These are phyloP conservation scores for Epichloe scottii DNA, from an alignment of 2,329 filamentous ascomycete species.

Conservation along the genomic window DNA sequence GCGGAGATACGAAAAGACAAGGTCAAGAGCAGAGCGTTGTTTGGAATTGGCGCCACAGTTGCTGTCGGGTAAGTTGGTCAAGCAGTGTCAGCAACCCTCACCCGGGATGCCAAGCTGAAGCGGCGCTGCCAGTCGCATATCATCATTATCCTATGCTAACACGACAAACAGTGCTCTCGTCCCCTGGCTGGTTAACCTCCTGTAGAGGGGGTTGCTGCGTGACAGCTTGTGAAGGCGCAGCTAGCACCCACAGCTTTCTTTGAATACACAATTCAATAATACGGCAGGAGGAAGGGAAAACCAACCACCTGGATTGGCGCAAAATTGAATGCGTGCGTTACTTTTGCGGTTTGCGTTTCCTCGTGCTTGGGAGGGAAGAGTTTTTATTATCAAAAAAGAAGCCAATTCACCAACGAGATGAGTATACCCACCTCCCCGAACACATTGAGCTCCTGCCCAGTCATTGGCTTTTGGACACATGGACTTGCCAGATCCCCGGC, in stretches of 20 bases:
- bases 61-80: slow-evolving; percentile 67
- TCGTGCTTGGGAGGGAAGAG: background rate
- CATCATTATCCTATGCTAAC: slow-evolving; percentile 7
- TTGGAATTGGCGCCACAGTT: slow-evolving; percentile 77
- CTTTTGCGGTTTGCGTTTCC: background rate
- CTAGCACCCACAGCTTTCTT: background rate
- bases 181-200: slow-evolving; percentile 39
- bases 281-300: background rate
- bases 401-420: slow-evolving; percentile 1
- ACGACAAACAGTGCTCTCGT: slow-evolving; percentile 28
- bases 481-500: background rate
- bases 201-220: slow-evolving; percentile 19
- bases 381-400: background rate
- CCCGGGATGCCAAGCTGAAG: background rate
- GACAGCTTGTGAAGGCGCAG: background rate
- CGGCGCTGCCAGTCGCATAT: background rate
- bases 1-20: slow-evolving; percentile 73
- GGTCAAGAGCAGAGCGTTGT: slow-evolving; percentile 71
- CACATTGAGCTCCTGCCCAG: slow-evolving; percentile 4
- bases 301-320: background rate
- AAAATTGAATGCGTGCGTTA: background rate
- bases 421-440: slow-evolving; percentile 4
- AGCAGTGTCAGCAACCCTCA: background rate
- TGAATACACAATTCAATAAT: background rate
- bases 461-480: background rate